These are phyloP conservation scores for Amanita exitialis DNA, from an alignment of 768 basidiomycete genomes.

Conservation along the genomic window DNA sequence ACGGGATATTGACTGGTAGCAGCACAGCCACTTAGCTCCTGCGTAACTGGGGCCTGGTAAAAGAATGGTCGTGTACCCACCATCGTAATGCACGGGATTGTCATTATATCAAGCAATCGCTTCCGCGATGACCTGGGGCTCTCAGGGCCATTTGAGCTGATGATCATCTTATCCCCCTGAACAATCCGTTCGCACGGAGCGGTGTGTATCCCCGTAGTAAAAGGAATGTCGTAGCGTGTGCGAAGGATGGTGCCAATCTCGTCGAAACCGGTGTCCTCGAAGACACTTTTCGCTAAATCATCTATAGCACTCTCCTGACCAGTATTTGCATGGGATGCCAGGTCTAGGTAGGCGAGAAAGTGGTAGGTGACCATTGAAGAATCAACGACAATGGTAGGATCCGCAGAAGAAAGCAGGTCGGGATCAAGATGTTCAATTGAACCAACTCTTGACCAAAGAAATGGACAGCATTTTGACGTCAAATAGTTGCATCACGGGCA, in stretches of 20 bases:
- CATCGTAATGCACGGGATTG: conserved; percentile 19
- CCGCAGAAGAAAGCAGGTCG: neutral
- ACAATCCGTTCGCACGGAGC: conserved; percentile 15
- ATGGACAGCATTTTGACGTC: neutral
- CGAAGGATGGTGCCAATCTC: conserved; percentile 6
- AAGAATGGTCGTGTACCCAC: conserved; percentile 18
- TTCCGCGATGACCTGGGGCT: conserved; percentile 21
- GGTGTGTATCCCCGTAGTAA: conserved; percentile 8
- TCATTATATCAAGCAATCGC: conserved; percentile 19
- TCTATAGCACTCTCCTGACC: conserved; percentile 5
- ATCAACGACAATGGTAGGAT: neutral
- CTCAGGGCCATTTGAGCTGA: conserved; percentile 13
- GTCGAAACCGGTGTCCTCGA: conserved; percentile 6
- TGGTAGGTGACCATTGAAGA: neutral
- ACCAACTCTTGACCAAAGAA: conserved; percentile 7
- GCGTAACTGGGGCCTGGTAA: conserved; percentile 15
- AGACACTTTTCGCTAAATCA: conserved; percentile 5
- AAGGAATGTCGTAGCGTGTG: conserved; percentile 4
- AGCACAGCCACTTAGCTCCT: neutral
- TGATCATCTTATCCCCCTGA: conserved; percentile 15
- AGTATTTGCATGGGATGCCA: conserved; percentile 1
- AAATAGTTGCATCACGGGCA: too few relatives aligned
- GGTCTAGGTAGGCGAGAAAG: conserved; percentile 5
- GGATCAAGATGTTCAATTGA: conserved; percentile 4
- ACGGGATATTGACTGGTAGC: neutral